Evolutionary conservation across 352 stramenopile species (phyloP).

Genomic region (Pythium folliculosum): DNA sequence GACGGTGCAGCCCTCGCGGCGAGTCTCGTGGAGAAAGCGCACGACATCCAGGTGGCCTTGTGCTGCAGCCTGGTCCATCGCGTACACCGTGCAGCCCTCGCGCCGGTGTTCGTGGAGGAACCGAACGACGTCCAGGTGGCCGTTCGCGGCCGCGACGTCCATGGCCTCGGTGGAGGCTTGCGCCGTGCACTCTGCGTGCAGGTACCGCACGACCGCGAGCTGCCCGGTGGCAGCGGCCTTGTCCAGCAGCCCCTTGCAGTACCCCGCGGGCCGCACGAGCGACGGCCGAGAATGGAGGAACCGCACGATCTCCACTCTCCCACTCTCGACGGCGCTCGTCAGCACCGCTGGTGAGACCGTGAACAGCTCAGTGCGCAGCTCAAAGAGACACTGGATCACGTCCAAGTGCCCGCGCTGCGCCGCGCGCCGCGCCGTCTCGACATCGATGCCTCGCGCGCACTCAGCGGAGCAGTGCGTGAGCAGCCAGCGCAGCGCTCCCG

Average conservation of each 20-base stretch:
- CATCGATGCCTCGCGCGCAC: not conserved
- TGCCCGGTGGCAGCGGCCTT: constrained; percentile 18
- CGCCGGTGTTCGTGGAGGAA: constrained; percentile 21
- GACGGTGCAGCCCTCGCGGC: constrained; percentile 27
- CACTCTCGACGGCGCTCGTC: not conserved
- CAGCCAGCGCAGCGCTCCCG: constrained; percentile 20
- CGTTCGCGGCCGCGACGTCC: constrained; percentile 30
- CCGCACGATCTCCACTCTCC: constrained; percentile 13
- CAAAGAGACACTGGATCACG: constrained; percentile 12
- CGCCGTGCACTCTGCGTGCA: constrained; percentile 11
- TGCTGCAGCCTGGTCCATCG: constrained; percentile 24
- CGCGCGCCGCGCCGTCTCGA: not conserved
- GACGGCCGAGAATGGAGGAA: constrained; percentile 11
- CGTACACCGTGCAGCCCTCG: constrained; percentile 26
- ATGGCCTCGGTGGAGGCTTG: constrained; percentile 23
- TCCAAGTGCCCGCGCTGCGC: constrained; percentile 2
- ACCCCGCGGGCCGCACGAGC: not conserved
- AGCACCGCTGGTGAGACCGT: not conserved
- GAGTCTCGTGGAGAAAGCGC: constrained; percentile 24
- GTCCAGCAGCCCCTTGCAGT: constrained; percentile 22
- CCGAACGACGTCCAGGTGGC: constrained; percentile 21
- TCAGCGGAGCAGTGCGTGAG: not conserved
- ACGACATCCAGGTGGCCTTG: constrained; percentile 27
- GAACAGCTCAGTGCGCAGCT: constrained; percentile 9
- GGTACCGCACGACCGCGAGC: constrained; percentile 18